Base-by-base conservation (phyloP, 2,329 filamentous ascomycete genomes). In the Xylariaceae sp. region DNA sequence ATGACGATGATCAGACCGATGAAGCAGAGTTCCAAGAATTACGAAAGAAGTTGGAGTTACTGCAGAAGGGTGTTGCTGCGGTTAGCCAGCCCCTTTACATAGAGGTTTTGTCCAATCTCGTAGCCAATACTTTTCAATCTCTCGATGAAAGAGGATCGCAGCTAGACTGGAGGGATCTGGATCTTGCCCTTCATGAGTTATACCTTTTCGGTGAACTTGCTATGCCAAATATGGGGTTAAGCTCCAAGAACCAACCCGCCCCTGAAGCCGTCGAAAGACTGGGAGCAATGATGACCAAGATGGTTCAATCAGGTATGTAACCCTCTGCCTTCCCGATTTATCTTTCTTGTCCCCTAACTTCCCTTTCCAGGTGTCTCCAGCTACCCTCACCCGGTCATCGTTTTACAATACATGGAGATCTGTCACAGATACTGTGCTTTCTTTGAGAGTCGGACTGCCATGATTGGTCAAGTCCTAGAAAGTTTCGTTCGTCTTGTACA, bases 331-430 rank as follows among this genome's bases (percentile, higher is more conserved):
- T n/a, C n/a, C n/a, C n/a, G n/a, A 37, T 35, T 45, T 48, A 20
- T 43, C 40, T 48, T 22, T 17, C 2, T 37, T 10, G n/a, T 44
- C 10, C 44, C 40, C 57, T 65, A 58, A 67, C 44, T 36, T 29
- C 22, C 32, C 32, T 27, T 37, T 32, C 3, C 25, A 91, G 89
- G 88, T 55, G 86, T 96, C 55, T 85, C 88, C 48, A 85, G 78
- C 35, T 94, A 92, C 66, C 82, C 85, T 14, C 93, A 97, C 63
- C 92, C 93, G 2, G 89, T 91, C 14, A 91, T 96, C 41, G 82
- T 96, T 53, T 75, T 98, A 19, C 90, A 96, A 68, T 98, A 95
- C 63, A 96, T 98, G 91, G 93, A 98, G 66, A 95, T 95, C 27
- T 95, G 91, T 65, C 91, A 95, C 44, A 85, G 93, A 40, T 98